These are phyloP conservation scores for Fusarium abutilonis DNA, from an alignment of 2,329 filamentous ascomycete species.

Conservation along the genomic window DNA sequence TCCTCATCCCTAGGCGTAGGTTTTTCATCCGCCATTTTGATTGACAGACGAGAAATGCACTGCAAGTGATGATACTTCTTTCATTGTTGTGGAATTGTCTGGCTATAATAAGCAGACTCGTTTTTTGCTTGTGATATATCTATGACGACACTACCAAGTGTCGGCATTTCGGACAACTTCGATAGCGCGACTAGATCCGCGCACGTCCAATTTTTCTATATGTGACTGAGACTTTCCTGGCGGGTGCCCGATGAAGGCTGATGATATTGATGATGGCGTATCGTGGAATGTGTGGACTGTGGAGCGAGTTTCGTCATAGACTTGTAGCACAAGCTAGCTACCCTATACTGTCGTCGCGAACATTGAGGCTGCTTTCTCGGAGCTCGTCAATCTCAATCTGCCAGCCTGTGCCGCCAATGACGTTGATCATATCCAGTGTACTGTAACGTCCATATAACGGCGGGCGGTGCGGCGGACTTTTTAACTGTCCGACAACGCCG, in stretches of 20 bases:
- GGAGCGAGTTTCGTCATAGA: constrained; percentile 29
- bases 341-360: constrained; percentile 5
- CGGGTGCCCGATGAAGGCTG: background rate
- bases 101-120: constrained; percentile 9
- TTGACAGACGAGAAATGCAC: background rate
- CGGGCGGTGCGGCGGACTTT: constrained; percentile 1
- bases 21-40: constrained; percentile 34
- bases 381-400: background rate
- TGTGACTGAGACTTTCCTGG: background rate
- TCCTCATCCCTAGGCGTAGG: constrained; percentile 42
- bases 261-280: background rate
- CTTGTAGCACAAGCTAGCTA: background rate
- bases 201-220: background rate
- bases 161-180: constrained; percentile 35
- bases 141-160: constrained; percentile 33
- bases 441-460: background rate
- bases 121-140: constrained; percentile 1
- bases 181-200: constrained; percentile 13
- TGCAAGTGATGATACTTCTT: background rate
- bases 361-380: background rate
- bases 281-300: background rate
- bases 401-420: background rate
- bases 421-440: background rate
- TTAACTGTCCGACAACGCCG: constrained; percentile 4
- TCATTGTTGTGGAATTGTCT: background rate